Conservation (phyloP, 2,329 filamentous ascomycete genomes). For the Trichoderma pleuroti region DNA sequence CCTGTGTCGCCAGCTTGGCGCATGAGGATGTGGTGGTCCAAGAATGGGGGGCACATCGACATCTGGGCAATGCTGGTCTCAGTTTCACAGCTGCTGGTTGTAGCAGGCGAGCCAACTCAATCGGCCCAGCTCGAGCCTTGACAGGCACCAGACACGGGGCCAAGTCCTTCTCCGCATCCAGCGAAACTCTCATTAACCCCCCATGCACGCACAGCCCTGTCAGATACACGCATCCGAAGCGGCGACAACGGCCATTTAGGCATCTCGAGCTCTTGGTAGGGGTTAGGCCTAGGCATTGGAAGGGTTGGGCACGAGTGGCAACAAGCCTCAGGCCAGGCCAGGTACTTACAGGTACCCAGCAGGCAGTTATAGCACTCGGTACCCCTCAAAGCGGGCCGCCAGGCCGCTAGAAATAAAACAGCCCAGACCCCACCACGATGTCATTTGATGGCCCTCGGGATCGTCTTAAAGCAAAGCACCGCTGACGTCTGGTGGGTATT, state of each 20-base stretch:
- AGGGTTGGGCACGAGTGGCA: constrained; percentile 14
- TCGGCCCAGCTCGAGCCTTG: not conserved
- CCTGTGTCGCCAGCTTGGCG: not conserved
- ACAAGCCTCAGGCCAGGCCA: not conserved
- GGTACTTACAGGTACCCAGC: not conserved
- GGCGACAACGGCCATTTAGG: not conserved
- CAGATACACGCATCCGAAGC: not conserved
- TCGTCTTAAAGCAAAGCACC: constrained; percentile 8
- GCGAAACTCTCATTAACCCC: not conserved
- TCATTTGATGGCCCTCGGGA: constrained; percentile 20
- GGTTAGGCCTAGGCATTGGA: too few relatives aligned
- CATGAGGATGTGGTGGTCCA: not conserved
- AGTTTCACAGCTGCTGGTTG: not conserved
- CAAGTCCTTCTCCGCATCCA: not conserved
- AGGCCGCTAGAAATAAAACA: not conserved
- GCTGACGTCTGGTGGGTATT: constrained; percentile 9
- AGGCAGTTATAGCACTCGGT: constrained; percentile 12
- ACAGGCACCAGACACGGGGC: not conserved
- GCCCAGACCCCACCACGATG: constrained; percentile 22
- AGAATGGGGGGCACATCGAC: not conserved
- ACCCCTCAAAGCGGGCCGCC: constrained; percentile 19
- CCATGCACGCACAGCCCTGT: constrained; percentile 2
- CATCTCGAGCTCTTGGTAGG: not conserved
- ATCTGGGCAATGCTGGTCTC: not conserved
- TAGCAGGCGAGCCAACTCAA: not conserved